Evolutionary conservation across 2,329 filamentous ascomycete species (phyloP), one percentile per base, ranked within the genome.

Genomic region (Pseudogymnoascus sp.): DNA sequence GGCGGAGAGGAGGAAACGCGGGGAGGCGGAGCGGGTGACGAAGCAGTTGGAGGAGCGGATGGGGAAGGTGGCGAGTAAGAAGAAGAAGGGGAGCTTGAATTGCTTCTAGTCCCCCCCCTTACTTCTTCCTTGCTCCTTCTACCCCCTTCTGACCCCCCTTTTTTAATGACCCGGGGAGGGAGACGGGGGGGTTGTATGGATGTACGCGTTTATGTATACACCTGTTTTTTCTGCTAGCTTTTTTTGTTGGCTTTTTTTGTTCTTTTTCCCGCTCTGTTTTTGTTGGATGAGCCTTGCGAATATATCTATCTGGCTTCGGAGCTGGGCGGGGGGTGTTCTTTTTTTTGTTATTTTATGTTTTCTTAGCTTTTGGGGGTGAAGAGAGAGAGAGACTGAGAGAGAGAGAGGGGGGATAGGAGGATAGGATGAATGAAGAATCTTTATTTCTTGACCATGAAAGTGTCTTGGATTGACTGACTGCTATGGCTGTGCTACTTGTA

Each of bases 21-120:
- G 91, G 66, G 90, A 93, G 65, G 92, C 95, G 36, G 94, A 99
- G 79, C 86, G 89, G 67, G 94, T 94, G 45, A 83, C 89, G 61
- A 89, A 88, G 39, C 90, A 96, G 71, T 83, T 99, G 27, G 93
- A 99, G 77, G 91, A 96, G 78, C 85, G 93, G 62, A 99, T 99
- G 87, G 92, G 93, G 71, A 87, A 89, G 63, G 88, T 94, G 74
- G 92, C 87, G 76, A 85, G 83, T 72, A 88, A 89, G 79, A 96
- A 93, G 83, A 92, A 95, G 84, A 96, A 96, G 83, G 86, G 88
- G 71, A 92, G 89, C 68, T 82, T 99, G 76, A 97, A 97, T 80
- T 99, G 94, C 83, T 99, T 99, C 27, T 52, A 52, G 21, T 15
- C 3, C n/a, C 7, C 25, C 25, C 9, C 5, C 3, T 1, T 45